phyloP scores from a whole-genome alignment of 2,329 filamentous ascomycete genomes.

The Diaporthe sp. region DNA sequence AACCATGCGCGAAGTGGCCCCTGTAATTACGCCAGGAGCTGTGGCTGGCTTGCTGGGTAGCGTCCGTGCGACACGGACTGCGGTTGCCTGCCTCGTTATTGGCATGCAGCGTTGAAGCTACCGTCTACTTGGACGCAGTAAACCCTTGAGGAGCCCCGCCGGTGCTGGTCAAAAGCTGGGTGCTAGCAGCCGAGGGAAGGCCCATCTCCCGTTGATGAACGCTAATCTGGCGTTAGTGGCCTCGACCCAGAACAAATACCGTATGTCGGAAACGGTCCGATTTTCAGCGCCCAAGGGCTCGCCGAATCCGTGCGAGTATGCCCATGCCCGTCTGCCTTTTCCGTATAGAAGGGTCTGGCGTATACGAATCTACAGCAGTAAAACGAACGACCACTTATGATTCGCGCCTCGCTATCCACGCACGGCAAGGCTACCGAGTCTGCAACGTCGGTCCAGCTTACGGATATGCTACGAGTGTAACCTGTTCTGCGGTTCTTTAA shows the following conservation, averaged over 20 bases:
- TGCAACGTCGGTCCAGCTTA: not conserved
- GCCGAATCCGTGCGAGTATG: constrained; percentile 3
- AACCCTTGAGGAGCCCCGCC: not conserved
- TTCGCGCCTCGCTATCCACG: not conserved
- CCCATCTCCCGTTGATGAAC: not conserved
- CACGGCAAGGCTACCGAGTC: not conserved
- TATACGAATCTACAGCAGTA: not conserved
- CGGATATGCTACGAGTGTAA: not conserved
- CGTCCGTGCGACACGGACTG: not conserved
- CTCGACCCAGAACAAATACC: constrained; percentile 2
- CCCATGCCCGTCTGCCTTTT: not conserved
- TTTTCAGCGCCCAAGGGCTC: not conserved
- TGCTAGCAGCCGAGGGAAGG: not conserved
- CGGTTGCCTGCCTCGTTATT: constrained; percentile 1
- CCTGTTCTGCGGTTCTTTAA: no score
- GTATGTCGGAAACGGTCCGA: constrained; percentile 22
- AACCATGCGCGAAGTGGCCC: not conserved
- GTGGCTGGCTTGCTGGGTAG: not conserved
- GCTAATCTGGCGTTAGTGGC: constrained; percentile 7
- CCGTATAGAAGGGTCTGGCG: not conserved
- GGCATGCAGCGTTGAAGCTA: not conserved
- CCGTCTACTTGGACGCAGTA: not conserved
- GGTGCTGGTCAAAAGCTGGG: not conserved
- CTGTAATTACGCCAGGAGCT: constrained; percentile 6
- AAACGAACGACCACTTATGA: not conserved